These are phyloP conservation scores for Populus hybrid DNA, from an alignment of 441 rosid species.

Conservation along the genomic window DNA sequence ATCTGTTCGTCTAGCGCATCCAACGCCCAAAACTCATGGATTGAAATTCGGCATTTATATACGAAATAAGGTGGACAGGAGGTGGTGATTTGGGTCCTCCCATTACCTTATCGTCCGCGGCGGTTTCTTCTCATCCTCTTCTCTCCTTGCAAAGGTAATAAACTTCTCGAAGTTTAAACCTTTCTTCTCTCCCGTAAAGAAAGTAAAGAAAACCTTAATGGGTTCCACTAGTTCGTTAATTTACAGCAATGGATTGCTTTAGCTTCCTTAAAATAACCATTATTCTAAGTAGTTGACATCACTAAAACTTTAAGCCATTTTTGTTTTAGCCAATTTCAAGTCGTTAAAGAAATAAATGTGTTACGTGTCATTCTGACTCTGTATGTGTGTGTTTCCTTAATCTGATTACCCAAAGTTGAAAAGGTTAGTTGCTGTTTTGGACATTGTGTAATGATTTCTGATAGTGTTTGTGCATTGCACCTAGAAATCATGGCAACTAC, in stretches of 20 bases:
- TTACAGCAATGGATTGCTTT: background rate
- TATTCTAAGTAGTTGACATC: background rate
- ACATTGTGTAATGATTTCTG: background rate
- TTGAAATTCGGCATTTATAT: background rate
- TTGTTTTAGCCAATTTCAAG: background rate
- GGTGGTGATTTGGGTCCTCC: conserved; percentile 16
- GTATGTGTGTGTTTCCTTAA: background rate
- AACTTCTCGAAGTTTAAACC: background rate
- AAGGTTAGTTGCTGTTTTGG: background rate
- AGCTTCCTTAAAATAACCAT: background rate
- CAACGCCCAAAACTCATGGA: background rate
- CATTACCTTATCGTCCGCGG: conserved; percentile 16
- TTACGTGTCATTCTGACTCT: background rate
- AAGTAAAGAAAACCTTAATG: background rate
- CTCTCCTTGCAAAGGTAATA: background rate
- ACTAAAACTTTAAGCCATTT: background rate
- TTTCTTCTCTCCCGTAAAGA: background rate
- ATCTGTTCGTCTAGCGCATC: background rate
- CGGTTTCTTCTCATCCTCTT: conserved; percentile 9
- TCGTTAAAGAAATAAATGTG: background rate
- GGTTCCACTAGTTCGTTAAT: background rate
- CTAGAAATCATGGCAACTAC: background rate
- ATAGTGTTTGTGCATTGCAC: background rate
- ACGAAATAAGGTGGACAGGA: background rate
- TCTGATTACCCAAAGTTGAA: background rate